Evolutionary conservation across 768 basidiomycete species (phyloP).

Genomic region (Termitomyces bulborhizus): DNA sequence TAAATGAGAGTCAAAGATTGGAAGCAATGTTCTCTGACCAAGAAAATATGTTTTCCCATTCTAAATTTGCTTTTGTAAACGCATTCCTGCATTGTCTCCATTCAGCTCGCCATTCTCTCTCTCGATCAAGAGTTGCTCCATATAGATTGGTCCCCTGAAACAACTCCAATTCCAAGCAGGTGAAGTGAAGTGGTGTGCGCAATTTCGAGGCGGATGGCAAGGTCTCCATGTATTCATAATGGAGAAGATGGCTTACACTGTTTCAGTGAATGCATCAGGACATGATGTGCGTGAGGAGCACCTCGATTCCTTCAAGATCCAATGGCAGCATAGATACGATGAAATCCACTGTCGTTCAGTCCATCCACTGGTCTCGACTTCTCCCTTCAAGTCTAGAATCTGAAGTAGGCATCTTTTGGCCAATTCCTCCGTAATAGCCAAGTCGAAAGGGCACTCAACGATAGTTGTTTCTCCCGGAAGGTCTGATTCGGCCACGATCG

Average conservation of each 20-base stretch:
- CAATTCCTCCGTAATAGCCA: constrained; percentile 54
- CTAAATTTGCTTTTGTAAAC: constrained; percentile 26
- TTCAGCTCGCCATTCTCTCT: constrained; percentile 55
- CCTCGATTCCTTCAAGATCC: constrained; percentile 38
- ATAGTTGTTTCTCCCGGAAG: constrained; percentile 46
- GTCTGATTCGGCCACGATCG: constrained; percentile 41
- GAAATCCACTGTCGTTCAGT: constrained; percentile 64
- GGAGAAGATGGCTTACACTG: constrained; percentile 23
- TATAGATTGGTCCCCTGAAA: constrained; percentile 78
- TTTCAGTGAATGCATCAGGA: constrained; percentile 7
- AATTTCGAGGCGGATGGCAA: constrained; percentile 56
- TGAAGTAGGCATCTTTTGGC: constrained; percentile 37
- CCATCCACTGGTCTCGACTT: constrained; percentile 30
- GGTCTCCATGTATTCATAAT: constrained; percentile 59
- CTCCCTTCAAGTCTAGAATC: constrained; percentile 26
- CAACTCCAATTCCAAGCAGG: constrained; percentile 49
- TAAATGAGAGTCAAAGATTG: constrained; percentile 1
- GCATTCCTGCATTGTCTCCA: constrained; percentile 48
- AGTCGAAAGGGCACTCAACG: constrained; percentile 61
- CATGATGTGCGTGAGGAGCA: constrained; percentile 15
- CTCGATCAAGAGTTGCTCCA: constrained; percentile 67
- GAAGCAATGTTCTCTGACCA: constrained; percentile 43
- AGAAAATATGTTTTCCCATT: constrained; percentile 49
- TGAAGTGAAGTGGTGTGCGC: constrained; percentile 72
- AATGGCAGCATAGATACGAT: constrained; percentile 62